Evolutionary conservation across 2,329 filamentous ascomycete species (phyloP).

Genomic region (Alternaria sp.): DNA sequence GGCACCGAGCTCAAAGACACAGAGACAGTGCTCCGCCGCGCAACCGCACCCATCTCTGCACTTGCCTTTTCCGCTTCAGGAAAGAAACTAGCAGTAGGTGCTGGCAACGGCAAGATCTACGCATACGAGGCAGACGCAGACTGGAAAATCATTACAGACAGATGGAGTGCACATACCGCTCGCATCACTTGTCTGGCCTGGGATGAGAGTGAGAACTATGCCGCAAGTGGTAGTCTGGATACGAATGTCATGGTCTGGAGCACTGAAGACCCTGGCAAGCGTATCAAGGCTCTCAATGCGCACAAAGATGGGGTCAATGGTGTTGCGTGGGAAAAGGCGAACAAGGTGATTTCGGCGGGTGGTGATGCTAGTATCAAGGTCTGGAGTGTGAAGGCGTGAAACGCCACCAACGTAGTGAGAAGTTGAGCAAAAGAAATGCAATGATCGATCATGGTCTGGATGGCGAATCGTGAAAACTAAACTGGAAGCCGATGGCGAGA

Average conservation of each 20-base stretch:
- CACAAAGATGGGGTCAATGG: conserved; percentile 97
- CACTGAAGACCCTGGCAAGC: conserved; percentile 79
- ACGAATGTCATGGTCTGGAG: conserved; percentile 96
- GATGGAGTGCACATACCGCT: conserved; percentile 77
- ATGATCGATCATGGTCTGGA: conserved; percentile 3
- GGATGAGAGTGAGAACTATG: conserved; percentile 78
- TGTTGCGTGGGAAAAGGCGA: conserved; percentile 75
- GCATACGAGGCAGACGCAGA: conserved; percentile 72
- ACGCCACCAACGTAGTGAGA: neutral
- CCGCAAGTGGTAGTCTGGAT: conserved; percentile 86
- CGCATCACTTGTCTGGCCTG: conserved; percentile 76
- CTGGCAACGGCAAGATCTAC: conserved; percentile 84
- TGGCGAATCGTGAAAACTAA: neutral
- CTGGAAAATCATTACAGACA: conserved; percentile 80
- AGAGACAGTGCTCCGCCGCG: conserved; percentile 68
- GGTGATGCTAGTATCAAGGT: conserved; percentile 91
- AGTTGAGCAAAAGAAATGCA: neutral
- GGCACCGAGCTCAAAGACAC: conserved; percentile 64
- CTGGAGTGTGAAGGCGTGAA: conserved; percentile 65
- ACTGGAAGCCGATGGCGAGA: too few relatives aligned
- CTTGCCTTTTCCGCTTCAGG: conserved; percentile 85
- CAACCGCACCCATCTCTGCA: conserved; percentile 76
- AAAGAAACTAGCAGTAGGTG: conserved; percentile 81
- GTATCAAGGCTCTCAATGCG: conserved; percentile 84
- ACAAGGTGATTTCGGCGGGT: conserved; percentile 79